A percentile compares a stretch with the other conserved stretches of the same genome.
phyloP scores from a whole-genome alignment of 2,329 filamentous ascomycete genomes.

The Epichloe gansuensis region DNA sequence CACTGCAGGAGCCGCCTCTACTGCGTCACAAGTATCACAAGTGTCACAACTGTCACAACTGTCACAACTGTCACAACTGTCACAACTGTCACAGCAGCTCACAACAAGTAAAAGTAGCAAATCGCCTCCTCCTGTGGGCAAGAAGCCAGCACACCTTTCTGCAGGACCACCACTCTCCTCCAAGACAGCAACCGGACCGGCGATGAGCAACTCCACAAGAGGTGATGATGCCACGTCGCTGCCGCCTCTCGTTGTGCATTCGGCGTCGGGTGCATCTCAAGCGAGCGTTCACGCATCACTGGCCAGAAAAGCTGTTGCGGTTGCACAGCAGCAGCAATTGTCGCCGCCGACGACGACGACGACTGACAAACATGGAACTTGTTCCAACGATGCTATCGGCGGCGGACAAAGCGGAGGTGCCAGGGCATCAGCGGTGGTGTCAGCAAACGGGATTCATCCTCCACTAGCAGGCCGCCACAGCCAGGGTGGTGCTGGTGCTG shows the following conservation, averaged over 20 bases:
- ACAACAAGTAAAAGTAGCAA: constrained; percentile 25
- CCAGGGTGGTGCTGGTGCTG: background rate
- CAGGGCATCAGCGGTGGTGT: constrained; percentile 10
- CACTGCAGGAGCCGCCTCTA: constrained; percentile 14
- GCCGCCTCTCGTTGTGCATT: constrained; percentile 6
- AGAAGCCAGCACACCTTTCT: constrained; percentile 47
- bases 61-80: constrained; percentile 22
- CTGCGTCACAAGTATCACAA: constrained; percentile 23
- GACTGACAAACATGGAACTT: background rate
- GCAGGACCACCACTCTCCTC: constrained; percentile 15
- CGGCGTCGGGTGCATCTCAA: constrained; percentile 2
- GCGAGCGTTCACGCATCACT: background rate
- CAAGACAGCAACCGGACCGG: constrained; percentile 11
- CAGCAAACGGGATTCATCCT: constrained; percentile 3
- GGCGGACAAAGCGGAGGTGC: constrained; percentile 10
- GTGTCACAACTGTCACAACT: constrained; percentile 21
- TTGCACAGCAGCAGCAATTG: constrained; percentile 2
- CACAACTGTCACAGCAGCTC: constrained; percentile 20
- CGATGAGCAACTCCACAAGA: constrained; percentile 3
- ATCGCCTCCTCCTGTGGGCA: constrained; percentile 45
- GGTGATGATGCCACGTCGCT: constrained; percentile 11
- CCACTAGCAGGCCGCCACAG: constrained; percentile 1
- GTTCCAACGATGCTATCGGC: background rate
- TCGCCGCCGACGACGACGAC: background rate
- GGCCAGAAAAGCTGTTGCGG: constrained; percentile 1